Conservation (phyloP, 1,284 basidiomycete species). For the Trametes hirsuta region DNA sequence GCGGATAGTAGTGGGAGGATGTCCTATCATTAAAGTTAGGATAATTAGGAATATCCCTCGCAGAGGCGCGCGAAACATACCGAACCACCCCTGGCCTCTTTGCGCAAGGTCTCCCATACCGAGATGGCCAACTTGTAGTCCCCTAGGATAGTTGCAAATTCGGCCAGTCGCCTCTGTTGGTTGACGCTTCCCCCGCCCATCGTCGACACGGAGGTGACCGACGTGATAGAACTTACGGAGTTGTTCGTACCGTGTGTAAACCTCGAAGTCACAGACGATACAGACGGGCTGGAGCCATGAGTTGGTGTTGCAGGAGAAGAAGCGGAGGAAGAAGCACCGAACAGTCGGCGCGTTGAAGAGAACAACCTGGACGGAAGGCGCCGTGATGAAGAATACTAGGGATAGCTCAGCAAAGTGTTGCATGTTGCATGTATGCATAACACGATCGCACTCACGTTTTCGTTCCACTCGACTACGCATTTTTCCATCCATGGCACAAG, state of each 20-base stretch:
- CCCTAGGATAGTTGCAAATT: slow-evolving; percentile 92
- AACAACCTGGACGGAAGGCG: slow-evolving; percentile 81
- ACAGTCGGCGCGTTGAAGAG: slow-evolving; percentile 89
- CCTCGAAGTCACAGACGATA: slow-evolving; percentile 49
- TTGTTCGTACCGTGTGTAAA: slow-evolving; percentile 42
- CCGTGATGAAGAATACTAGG: slow-evolving; percentile 79
- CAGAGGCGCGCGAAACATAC: slow-evolving; percentile 43
- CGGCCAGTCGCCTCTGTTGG: slow-evolving; percentile 87
- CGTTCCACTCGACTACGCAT: slow-evolving; percentile 92
- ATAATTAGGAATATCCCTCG: background rate
- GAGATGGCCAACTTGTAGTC: slow-evolving; percentile 86
- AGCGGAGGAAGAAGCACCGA: slow-evolving; percentile 65
- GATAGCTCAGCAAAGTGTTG: background rate
- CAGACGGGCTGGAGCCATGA: slow-evolving; percentile 36
- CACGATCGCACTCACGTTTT: slow-evolving; percentile 56
- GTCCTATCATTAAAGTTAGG: slow-evolving; percentile 49
- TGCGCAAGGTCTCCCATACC: slow-evolving; percentile 87
- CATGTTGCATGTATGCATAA: background rate
- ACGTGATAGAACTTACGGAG: slow-evolving; percentile 40
- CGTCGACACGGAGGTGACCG: slow-evolving; percentile 37
- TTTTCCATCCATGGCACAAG: slow-evolving; percentile 97
- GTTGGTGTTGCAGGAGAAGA: slow-evolving; percentile 43
- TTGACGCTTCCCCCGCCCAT: slow-evolving; percentile 41
- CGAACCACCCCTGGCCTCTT: slow-evolving; percentile 79
- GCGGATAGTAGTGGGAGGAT: slow-evolving; percentile 71